A percentile compares a stretch with the other conserved stretches of the same genome.
These are phyloP conservation scores for Lentinula aciculospora DNA, from an alignment of 768 basidiomycete genomes.

Conservation along the genomic window DNA sequence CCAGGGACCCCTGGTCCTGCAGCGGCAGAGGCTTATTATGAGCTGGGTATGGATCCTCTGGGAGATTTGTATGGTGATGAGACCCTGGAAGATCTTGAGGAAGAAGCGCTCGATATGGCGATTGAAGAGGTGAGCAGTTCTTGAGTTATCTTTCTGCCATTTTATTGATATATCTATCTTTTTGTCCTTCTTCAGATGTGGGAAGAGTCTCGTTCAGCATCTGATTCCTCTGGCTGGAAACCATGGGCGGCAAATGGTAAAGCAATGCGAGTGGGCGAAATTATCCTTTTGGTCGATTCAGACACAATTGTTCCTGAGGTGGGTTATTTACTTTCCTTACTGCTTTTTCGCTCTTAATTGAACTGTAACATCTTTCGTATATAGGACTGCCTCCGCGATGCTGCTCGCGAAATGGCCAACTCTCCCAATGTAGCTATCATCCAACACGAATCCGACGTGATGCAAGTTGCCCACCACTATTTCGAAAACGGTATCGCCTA, in stretches of 20 bases:
- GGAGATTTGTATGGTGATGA: constrained; percentile 19
- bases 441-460: constrained; percentile 82
- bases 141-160: not conserved
- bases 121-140: constrained; percentile 46
- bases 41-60: not conserved
- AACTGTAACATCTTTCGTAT: constrained; percentile 6
- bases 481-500: constrained; percentile 87
- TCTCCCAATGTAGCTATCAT: constrained; percentile 78
- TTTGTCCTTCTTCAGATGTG: constrained; percentile 23
- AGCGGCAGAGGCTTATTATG: constrained; percentile 5
- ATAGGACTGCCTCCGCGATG: constrained; percentile 75
- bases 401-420: constrained; percentile 73
- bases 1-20: constrained; percentile 18
- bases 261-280: constrained; percentile 65
- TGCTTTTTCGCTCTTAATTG: not conserved
- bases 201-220: constrained; percentile 31
- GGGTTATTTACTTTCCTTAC: not conserved
- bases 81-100: constrained; percentile 43
- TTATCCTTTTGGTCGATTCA: constrained; percentile 76
- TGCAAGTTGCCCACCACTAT: constrained; percentile 82
- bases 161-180: not conserved
- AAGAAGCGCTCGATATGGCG: constrained; percentile 64
- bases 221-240: constrained; percentile 27
- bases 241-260: constrained; percentile 77
- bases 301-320: constrained; percentile 71